These are phyloP conservation scores for Monilinia aucupariae DNA, from an alignment of 2,329 filamentous ascomycete genomes.

Conservation along the genomic window DNA sequence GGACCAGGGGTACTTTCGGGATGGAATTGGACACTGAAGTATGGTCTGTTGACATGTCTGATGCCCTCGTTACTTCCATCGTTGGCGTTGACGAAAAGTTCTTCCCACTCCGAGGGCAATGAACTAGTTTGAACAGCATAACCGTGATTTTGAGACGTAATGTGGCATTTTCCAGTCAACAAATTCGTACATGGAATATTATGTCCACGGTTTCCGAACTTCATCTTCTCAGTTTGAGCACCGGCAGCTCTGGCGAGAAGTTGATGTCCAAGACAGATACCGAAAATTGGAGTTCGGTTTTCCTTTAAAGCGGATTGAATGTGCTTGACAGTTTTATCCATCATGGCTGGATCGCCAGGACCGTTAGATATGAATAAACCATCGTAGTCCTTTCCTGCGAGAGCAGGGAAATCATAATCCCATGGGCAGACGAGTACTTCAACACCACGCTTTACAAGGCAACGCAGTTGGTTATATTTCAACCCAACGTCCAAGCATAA, in stretches of 20 bases:
- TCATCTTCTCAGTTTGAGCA: slow-evolving; percentile 88
- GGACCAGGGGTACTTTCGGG: slow-evolving; percentile 95
- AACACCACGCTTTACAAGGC: slow-evolving; percentile 82
- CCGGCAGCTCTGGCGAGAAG: slow-evolving; percentile 83
- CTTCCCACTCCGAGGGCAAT: slow-evolving; percentile 75
- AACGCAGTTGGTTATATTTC: slow-evolving; percentile 97
- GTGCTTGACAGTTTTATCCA: slow-evolving; percentile 74
- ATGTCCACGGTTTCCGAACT: slow-evolving; percentile 97
- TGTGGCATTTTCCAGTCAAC: slow-evolving; percentile 94
- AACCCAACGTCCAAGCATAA: slow-evolving; percentile 94
- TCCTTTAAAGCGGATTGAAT: slow-evolving; percentile 71
- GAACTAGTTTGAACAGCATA: slow-evolving; percentile 81
- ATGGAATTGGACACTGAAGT: slow-evolving; percentile 99
- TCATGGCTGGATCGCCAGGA: slow-evolving; percentile 85
- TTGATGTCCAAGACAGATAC: slow-evolving; percentile 94
- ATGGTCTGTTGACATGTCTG: slow-evolving; percentile 75
- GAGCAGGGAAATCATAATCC: slow-evolving; percentile 82
- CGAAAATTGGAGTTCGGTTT: slow-evolving; percentile 82
- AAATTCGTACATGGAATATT: slow-evolving; percentile 98
- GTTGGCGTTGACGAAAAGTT: slow-evolving; percentile 97
- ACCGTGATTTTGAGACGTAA: slow-evolving; percentile 98
- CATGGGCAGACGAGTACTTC: slow-evolving; percentile 94
- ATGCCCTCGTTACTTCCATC: slow-evolving; percentile 98
- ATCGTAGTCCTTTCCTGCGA: slow-evolving; percentile 80
- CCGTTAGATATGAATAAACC: slow-evolving; percentile 98